phyloP scores from a whole-genome alignment of 345 rosid species.

The Citrus cavaleriei region DNA sequence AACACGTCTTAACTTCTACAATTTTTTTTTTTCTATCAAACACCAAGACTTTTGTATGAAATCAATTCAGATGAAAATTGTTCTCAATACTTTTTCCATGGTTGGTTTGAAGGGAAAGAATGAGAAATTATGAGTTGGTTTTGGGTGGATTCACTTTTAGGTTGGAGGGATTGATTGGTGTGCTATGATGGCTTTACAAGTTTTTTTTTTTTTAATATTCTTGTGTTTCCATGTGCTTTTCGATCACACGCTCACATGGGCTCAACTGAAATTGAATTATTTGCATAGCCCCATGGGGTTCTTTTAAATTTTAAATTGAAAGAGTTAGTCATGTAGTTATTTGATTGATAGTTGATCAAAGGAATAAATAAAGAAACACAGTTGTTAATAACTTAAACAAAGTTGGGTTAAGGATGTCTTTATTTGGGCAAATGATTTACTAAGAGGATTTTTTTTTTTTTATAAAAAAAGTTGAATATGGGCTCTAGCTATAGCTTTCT shows the following conservation, averaged over 20 bases:
- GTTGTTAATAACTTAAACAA: neutral
- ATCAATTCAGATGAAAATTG: neutral
- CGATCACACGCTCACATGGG: neutral
- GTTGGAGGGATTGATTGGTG: neutral
- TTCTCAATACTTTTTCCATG: neutral
- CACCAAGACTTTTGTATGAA: no score
- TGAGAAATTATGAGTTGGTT: neutral
- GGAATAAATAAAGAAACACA: neutral
- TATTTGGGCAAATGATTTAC: neutral
- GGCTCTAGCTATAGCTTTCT: no score
- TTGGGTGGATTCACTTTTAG: neutral
- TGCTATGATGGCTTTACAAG: neutral
- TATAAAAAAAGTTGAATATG: no score
- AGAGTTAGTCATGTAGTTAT: neutral
- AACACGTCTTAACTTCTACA: no score
- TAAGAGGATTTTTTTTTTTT: neutral
- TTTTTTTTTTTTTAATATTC: neutral
- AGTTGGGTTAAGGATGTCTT: neutral
- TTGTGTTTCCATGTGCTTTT: conserved; percentile 5
- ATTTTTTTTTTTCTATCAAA: no score
- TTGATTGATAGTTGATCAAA: neutral
- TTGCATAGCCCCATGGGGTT: neutral
- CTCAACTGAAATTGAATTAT: conserved; percentile 1
- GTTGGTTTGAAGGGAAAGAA: neutral
- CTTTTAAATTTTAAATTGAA: neutral